Conservation (phyloP, 768 basidiomycete species). For the Pisolithus orientalis region DNA sequence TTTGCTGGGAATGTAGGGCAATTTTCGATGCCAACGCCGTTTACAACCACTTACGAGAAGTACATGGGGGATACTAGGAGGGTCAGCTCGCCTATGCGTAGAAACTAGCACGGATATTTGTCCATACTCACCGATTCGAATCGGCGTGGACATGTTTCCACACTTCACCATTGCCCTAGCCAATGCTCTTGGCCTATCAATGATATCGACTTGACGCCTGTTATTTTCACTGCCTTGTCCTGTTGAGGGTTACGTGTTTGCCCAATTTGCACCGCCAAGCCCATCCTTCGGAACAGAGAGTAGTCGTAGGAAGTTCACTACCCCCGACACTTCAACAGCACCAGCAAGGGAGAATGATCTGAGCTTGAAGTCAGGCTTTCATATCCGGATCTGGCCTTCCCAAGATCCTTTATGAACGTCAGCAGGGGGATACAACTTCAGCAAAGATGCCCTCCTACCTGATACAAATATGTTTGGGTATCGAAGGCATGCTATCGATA, state of each 20-base stretch:
- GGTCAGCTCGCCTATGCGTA: neutral
- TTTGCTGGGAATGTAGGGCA: neutral
- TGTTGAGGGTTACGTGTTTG: slow-evolving; percentile 12
- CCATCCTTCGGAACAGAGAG: slow-evolving; percentile 43
- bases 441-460: slow-evolving; percentile 41
- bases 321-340: slow-evolving; percentile 61
- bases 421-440: neutral
- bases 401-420: slow-evolving; percentile 65
- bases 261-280: slow-evolving; percentile 40
- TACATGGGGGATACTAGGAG: neutral
- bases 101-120: neutral
- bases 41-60: neutral
- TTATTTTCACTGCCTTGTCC: slow-evolving; percentile 27
- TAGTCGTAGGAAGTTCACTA: slow-evolving; percentile 89
- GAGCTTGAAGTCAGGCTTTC: slow-evolving; percentile 79
- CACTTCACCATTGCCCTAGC: slow-evolving; percentile 70
- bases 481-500: slow-evolving; percentile 69
- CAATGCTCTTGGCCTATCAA: slow-evolving; percentile 85
- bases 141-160: no score
- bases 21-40: neutral
- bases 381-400: slow-evolving; percentile 85
- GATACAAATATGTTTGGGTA: slow-evolving; percentile 92
- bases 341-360: slow-evolving; percentile 69
- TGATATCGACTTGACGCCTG: slow-evolving; percentile 36
- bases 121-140: no score